Base-by-base conservation (phyloP, 257 asterid species). In the Jacaranda copaia region DNA sequence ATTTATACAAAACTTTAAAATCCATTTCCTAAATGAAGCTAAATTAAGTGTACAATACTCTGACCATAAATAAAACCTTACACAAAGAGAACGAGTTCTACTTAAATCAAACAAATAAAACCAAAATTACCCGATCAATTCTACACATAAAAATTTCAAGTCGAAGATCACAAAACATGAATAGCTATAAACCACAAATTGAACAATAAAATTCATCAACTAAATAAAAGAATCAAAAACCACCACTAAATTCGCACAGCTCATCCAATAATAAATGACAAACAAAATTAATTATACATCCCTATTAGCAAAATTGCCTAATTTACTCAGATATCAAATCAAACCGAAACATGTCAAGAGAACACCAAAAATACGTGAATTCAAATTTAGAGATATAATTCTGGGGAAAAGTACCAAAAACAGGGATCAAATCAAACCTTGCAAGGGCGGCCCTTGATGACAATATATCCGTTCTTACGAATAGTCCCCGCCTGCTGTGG, bases 401-500 rank as follows among this genome's bases (percentile, higher is more conserved):
- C 11, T 19, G 13, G 11, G 59, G n/a, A 6, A 3, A 48, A 20
- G 18, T n/a, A 16, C 16, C 14, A 9, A 32, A 53, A 11, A 18
- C 10, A 57, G 36, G 48, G 3, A 61, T 3, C 15, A 43, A 61
- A 52, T n/a, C 19, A 48, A 74, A 82, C 87, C 87, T 85, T 85
- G 87, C 89, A 85, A 5, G 89, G 87, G 46, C 87, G 89, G 32
- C 79, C 84, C 45, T 85, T 85, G 81, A 85, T 85, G 16, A 85
- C 89, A 67, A 82, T 80, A 74, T 85, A 77, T 36, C 89, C 89
- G 55, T 63, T 83, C 87, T 85, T 85, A n/a, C 87, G 87, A 11
- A 85, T 80, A 5, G 89, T 83, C 0, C 87, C 87, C 3, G 89
- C 89, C 74, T 85, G 89, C 76, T 82, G 89, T 5, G 89, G 89